phyloP scores from a whole-genome alignment of 169 alveolate genomes.

The Plasmodium adleri region DNA sequence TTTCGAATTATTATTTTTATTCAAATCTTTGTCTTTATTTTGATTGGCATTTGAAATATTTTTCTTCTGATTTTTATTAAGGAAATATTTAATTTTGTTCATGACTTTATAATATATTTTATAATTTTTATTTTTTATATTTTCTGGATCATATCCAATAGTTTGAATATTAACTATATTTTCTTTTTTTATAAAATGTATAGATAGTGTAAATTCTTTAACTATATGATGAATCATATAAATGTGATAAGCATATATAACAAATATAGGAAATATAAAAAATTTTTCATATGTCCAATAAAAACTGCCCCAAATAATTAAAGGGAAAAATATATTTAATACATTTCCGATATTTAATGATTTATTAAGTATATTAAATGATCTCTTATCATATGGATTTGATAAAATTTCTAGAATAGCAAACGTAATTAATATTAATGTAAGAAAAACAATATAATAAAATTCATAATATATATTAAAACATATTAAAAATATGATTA shows the following conservation, averaged over 20 bases:
- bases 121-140: constrained; percentile 46
- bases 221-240: constrained; percentile 53
- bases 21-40: constrained; percentile 7
- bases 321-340: constrained; percentile 45
- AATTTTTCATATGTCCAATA: constrained; percentile 54
- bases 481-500: constrained; percentile 24
- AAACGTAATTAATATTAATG: constrained; percentile 46
- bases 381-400: constrained; percentile 70
- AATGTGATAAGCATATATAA: constrained; percentile 37
- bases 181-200: constrained; percentile 13
- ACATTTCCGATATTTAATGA: constrained; percentile 47
- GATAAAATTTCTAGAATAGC: constrained; percentile 49
- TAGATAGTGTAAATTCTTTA: constrained; percentile 49
- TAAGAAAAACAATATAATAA: constrained; percentile 46
- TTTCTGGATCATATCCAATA: constrained; percentile 12
- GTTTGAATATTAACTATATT: constrained; percentile 23
- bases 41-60: background rate
- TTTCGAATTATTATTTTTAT: constrained; percentile 12
- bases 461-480: constrained; percentile 34
- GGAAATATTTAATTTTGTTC: constrained; percentile 53
- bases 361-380: constrained; percentile 68
- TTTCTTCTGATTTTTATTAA: constrained; percentile 44
- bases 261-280: constrained; percentile 25
- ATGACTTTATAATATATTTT: constrained; percentile 59
- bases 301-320: constrained; percentile 67